These are phyloP conservation scores for Psilocybe azurescens DNA, from an alignment of 768 basidiomycete species.

Conservation along the genomic window DNA sequence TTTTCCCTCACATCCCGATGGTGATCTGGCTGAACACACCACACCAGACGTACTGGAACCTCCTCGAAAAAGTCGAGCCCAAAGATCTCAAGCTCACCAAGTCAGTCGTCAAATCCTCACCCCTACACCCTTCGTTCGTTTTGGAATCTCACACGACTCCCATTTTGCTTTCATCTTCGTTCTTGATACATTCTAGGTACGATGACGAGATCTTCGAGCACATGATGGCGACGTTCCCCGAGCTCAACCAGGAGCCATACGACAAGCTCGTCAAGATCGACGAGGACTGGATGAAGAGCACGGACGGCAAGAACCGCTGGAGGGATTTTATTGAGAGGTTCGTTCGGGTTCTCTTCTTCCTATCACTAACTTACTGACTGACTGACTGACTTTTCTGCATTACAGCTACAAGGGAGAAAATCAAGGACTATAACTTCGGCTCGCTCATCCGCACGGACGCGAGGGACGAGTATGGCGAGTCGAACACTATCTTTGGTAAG, in stretches of 20 bases:
- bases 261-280: constrained; percentile 63
- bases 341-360: constrained; percentile 10
- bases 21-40: background rate
- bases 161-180: background rate
- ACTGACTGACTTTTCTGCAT: background rate
- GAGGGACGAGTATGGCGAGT: constrained; percentile 83
- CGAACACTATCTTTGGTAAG: constrained; percentile 93
- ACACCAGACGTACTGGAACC: constrained; percentile 90
- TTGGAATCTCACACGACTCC: background rate
- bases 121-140: background rate
- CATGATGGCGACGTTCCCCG: constrained; percentile 80
- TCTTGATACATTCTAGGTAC: constrained; percentile 45
- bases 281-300: constrained; percentile 93
- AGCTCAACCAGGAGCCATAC: constrained; percentile 58
- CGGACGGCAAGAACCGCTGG: constrained; percentile 89
- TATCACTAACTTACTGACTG: background rate
- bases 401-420: constrained; percentile 83
- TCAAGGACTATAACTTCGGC: constrained; percentile 97
- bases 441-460: constrained; percentile 88
- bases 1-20: background rate
- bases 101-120: constrained; percentile 45
- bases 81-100: constrained; percentile 81
- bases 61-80: constrained; percentile 82
- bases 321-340: constrained; percentile 82
- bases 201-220: constrained; percentile 94